Evolutionary conservation across 2,329 filamentous ascomycete genomes (phyloP).

Genomic region (Hypoxylon sp.): DNA sequence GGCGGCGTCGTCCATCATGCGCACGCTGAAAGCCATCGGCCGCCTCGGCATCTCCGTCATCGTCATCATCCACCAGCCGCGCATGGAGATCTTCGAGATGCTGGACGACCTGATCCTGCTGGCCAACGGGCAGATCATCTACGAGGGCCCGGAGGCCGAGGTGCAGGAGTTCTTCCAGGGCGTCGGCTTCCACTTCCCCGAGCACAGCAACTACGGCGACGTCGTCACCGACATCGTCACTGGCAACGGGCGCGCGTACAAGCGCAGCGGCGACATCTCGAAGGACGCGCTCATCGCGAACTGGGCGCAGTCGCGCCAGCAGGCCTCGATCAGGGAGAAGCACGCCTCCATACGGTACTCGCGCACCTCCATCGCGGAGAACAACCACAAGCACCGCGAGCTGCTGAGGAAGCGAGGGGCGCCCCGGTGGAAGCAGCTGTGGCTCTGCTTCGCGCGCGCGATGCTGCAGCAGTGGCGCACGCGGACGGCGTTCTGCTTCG

Average conservation of each 20-base stretch:
- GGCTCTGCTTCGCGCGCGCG: conserved; percentile 65
- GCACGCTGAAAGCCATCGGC: conserved; percentile 65
- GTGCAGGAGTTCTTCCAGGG: conserved; percentile 64
- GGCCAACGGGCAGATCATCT: conserved; percentile 66
- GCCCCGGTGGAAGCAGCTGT: conserved; percentile 61
- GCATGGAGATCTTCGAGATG: conserved; percentile 68
- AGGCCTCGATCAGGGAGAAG: conserved; percentile 41
- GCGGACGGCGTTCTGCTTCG: conserved; percentile 64
- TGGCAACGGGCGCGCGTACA: conserved; percentile 66
- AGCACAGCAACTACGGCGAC: conserved; percentile 66
- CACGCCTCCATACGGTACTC: conserved; percentile 48
- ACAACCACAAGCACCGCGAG: conserved; percentile 55
- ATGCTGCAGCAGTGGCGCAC: conserved; percentile 69
- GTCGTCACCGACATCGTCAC: conserved; percentile 72
- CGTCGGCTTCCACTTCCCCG: conserved; percentile 64
- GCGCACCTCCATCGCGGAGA: conserved; percentile 55
- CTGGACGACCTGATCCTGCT: conserved; percentile 69
- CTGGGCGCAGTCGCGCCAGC: conserved; percentile 57
- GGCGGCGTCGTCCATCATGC: conserved; percentile 67
- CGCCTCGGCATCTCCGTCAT: conserved; percentile 68
- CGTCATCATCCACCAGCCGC: conserved; percentile 71
- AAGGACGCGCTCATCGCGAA: conserved; percentile 63
- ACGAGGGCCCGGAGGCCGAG: conserved; percentile 61
- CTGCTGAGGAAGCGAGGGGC: conserved; percentile 65
- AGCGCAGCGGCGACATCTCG: conserved; percentile 59